phyloP scores from a whole-genome alignment of 2,329 filamentous ascomycete genomes.

The Beauveria australis region DNA sequence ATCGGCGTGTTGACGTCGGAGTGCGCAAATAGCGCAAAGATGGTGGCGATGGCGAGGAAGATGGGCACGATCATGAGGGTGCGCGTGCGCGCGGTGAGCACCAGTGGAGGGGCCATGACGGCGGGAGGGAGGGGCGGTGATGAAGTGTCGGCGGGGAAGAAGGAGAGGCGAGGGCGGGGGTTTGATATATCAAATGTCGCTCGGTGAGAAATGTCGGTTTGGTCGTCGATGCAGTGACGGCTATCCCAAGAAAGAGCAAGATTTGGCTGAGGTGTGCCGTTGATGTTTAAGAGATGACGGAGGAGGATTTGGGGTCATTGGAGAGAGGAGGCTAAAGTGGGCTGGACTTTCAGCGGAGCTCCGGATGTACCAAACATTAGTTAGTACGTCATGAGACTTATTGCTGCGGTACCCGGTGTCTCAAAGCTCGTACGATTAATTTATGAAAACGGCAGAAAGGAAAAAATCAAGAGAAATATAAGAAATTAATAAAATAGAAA shows the following conservation, averaged over 20 bases:
- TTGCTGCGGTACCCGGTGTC: no score
- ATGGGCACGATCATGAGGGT: slow-evolving; percentile 43
- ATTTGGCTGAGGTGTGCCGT: background rate
- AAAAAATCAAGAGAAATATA: no score
- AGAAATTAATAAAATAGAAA: no score
- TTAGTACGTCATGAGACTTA: no score
- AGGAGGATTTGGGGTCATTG: background rate
- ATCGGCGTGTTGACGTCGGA: slow-evolving; percentile 43
- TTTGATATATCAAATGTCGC: no score
- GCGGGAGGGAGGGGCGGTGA: background rate
- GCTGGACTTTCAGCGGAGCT: background rate
- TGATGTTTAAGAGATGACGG: background rate
- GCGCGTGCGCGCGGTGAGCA: slow-evolving; percentile 29
- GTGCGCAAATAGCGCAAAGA: slow-evolving; percentile 33
- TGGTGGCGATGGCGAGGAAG: slow-evolving; percentile 36
- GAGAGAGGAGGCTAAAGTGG: background rate
- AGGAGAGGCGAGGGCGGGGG: no score
- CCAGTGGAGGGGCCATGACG: slow-evolving; percentile 1
- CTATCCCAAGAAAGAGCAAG: background rate
- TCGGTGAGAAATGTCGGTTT: background rate
- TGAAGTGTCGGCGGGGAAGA: no score
- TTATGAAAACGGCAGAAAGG: no score
- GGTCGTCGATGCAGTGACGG: background rate
- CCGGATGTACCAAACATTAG: background rate
- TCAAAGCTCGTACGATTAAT: no score